Conservation (phyloP, 176 grass and related monocot species). For the Microstegium vimineum region DNA sequence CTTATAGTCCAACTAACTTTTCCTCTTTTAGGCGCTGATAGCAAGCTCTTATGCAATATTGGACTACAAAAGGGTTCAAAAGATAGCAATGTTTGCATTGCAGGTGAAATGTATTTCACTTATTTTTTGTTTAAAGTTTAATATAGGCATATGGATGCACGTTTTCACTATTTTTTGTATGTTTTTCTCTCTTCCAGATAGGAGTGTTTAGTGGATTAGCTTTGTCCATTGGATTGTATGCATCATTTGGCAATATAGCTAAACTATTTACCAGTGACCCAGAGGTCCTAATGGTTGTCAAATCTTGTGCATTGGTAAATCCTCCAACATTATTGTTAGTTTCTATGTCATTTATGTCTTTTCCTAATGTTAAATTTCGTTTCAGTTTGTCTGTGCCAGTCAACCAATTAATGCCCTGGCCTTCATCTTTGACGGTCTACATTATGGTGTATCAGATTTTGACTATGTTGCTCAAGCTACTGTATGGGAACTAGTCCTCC, state of each 20-base stretch:
- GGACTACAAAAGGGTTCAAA: slow-evolving; percentile 74
- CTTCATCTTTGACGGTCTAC: slow-evolving; percentile 95
- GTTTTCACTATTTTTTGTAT: neutral
- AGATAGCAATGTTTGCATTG: slow-evolving; percentile 53
- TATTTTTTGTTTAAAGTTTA: slow-evolving; percentile 14
- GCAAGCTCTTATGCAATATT: slow-evolving; percentile 74
- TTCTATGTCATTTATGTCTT: neutral
- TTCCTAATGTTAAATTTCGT: slow-evolving; percentile 11
- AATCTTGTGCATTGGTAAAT: slow-evolving; percentile 78
- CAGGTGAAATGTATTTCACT: slow-evolving; percentile 50
- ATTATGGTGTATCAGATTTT: slow-evolving; percentile 95
- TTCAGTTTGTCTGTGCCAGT: slow-evolving; percentile 88
- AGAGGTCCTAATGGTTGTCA: slow-evolving; percentile 77
- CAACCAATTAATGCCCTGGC: slow-evolving; percentile 94
- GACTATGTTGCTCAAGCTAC: slow-evolving; percentile 75
- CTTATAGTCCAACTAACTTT: slow-evolving; percentile 16
- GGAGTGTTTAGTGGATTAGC: slow-evolving; percentile 66
- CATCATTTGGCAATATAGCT: slow-evolving; percentile 75
- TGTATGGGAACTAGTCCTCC: slow-evolving; percentile 42
- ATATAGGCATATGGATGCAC: neutral
- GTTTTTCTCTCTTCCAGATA: slow-evolving; percentile 50
- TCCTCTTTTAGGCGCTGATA: slow-evolving; percentile 59
- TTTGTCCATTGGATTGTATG: slow-evolving; percentile 63
- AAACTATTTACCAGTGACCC: slow-evolving; percentile 81
- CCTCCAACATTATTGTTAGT: slow-evolving; percentile 6